Conservation (phyloP, 2,329 filamentous ascomycete species). For the Coleophoma crateriformis region DNA sequence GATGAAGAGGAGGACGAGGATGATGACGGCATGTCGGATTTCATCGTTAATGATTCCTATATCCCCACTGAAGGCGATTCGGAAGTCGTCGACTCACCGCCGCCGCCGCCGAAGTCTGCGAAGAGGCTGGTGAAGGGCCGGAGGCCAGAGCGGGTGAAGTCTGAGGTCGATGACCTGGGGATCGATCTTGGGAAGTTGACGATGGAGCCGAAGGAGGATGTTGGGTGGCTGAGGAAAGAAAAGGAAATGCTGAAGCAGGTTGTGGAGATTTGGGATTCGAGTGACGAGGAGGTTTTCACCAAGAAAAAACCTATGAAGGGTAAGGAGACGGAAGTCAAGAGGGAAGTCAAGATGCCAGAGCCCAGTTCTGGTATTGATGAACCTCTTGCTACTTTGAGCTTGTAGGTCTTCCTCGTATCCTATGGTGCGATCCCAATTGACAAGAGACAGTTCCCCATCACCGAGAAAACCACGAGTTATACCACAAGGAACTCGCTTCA, state of each 20-base stretch:
- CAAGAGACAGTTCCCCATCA: constrained; percentile 15
- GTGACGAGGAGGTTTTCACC: not conserved
- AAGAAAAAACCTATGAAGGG: not conserved
- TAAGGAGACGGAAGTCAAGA: not conserved
- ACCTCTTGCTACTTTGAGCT: constrained; percentile 12
- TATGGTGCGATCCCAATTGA: constrained; percentile 3
- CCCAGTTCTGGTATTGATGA: constrained; percentile 15
- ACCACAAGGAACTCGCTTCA: constrained; percentile 13
- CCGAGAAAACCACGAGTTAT: constrained; percentile 11
- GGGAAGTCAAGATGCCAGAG: not conserved
- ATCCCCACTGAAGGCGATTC: constrained; percentile 3
- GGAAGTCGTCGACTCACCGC: constrained; percentile 6
- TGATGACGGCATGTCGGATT: constrained; percentile 20
- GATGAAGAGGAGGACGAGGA: constrained; percentile 3
- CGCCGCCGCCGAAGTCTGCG: constrained; percentile 15
- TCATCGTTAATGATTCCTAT: constrained; percentile 21
- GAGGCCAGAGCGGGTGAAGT: constrained; percentile 2
- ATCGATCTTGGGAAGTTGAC: not conserved
- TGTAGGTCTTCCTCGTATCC: constrained; percentile 8
- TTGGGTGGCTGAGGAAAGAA: constrained; percentile 5
- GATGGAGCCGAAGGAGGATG: not conserved
- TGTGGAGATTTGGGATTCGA: not conserved
- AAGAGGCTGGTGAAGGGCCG: constrained; percentile 21
- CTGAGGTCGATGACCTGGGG: constrained; percentile 12
- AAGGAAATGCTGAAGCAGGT: constrained; percentile 1